Evolutionary conservation across 2,329 filamentous ascomycete species (phyloP).

Genomic region (Hypoxylon sp.): DNA sequence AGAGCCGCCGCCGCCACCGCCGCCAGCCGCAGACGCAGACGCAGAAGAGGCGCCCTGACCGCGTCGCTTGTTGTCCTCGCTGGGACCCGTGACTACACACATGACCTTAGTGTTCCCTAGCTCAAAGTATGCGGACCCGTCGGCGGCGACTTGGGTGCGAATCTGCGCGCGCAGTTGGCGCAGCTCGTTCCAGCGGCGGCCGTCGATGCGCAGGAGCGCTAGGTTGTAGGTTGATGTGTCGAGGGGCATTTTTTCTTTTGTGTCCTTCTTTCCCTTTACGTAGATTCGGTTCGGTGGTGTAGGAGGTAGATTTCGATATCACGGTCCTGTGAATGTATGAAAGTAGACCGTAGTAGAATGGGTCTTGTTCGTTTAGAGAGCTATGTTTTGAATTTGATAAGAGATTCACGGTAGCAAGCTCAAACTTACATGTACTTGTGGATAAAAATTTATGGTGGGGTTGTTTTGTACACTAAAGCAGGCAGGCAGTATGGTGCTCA

Average conservation of each 20-base stretch:
- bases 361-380: background rate
- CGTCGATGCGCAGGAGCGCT: conserved; percentile 85
- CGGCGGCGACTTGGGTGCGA: conserved; percentile 90
- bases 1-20: conserved; percentile 38
- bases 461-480: conserved; percentile 4
- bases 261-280: background rate
- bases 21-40: conserved; percentile 30
- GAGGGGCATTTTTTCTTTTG: conserved; percentile 79
- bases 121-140: conserved; percentile 93
- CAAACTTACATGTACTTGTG: conserved; percentile 12
- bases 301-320: background rate
- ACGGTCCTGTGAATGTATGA: background rate
- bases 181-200: conserved; percentile 96
- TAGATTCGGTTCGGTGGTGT: background rate
- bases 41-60: conserved; percentile 44
- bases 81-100: conserved; percentile 89
- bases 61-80: conserved; percentile 71
- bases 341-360: background rate
- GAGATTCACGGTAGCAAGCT: background rate
- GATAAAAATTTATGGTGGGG: conserved; percentile 44
- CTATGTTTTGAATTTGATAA: conserved; percentile 1
- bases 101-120: conserved; percentile 99
- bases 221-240: conserved; percentile 94
- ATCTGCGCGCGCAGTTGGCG: conserved; percentile 91
- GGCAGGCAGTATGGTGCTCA: too few species aligned